phyloP scores from a whole-genome alignment of 2,329 filamentous ascomycete genomes.

The Cyphellophora europaea region DNA sequence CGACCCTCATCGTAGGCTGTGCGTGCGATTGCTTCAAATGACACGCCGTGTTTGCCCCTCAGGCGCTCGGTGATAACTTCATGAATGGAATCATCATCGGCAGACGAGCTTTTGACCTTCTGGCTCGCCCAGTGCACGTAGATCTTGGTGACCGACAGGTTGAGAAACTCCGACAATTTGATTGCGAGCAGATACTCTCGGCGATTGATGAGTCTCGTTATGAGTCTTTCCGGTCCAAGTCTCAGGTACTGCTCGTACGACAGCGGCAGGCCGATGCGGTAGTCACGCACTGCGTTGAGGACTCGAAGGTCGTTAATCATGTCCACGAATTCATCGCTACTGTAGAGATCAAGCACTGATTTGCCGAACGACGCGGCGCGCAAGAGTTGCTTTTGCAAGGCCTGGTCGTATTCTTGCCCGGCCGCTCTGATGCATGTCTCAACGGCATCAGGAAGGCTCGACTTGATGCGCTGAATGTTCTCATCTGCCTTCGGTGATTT shows the following conservation, averaged over 20 bases:
- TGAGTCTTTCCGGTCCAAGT: constrained; percentile 79
- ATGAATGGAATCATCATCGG: constrained; percentile 83
- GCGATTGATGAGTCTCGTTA: constrained; percentile 75
- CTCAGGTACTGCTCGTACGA: constrained; percentile 92
- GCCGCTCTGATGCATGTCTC: constrained; percentile 89
- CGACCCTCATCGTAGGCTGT: constrained; percentile 92
- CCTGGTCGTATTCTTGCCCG: constrained; percentile 77
- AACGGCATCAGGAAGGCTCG: constrained; percentile 82
- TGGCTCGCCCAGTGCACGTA: constrained; percentile 96
- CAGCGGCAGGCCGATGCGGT: constrained; percentile 78
- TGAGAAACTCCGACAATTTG: constrained; percentile 77
- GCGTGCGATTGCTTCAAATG: constrained; percentile 86
- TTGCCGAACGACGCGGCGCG: constrained; percentile 97
- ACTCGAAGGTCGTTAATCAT: constrained; percentile 94
- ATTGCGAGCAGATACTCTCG: constrained; percentile 87
- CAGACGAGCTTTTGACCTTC: constrained; percentile 77
- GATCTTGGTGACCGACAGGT: constrained; percentile 76
- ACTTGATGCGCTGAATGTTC: constrained; percentile 86
- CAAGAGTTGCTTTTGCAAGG: constrained; percentile 93
- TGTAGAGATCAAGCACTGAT: constrained; percentile 92
- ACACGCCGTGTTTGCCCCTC: constrained; percentile 81
- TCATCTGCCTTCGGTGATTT: constrained; percentile 97
- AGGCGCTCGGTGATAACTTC: constrained; percentile 77
- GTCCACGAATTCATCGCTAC: constrained; percentile 96
- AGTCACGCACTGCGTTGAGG: constrained; percentile 84